These are phyloP conservation scores for Gynochthodes officinalis DNA, from an alignment of 257 asterid species.

Conservation along the genomic window DNA sequence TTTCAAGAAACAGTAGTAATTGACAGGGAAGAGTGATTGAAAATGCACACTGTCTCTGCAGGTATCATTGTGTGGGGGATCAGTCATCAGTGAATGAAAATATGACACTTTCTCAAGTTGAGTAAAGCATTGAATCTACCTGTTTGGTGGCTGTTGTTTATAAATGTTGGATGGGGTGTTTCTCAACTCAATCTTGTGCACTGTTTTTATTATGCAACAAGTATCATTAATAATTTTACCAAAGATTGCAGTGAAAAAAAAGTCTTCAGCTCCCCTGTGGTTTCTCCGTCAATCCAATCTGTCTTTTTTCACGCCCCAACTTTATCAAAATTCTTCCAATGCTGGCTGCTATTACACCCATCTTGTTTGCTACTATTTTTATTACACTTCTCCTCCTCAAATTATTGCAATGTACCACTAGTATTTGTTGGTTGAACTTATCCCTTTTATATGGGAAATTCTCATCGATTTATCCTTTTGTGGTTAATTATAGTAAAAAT, in stretches of 20 bases:
- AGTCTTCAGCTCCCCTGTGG: constrained; percentile 20
- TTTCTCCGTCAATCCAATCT: constrained; percentile 29
- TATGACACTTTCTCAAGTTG: constrained; percentile 23
- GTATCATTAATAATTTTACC: constrained; percentile 22
- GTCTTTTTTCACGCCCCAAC: constrained; percentile 13
- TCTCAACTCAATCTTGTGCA: neutral
- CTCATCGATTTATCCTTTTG: too few species aligned
- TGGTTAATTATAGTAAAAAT: too few species aligned
- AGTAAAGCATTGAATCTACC: constrained; percentile 34
- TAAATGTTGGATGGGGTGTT: constrained; percentile 12
- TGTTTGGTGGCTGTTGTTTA: constrained; percentile 14
- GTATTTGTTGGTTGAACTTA: too few species aligned
- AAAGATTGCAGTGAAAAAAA: constrained; percentile 20
- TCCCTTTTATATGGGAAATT: too few species aligned
- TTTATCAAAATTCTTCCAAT: neutral
- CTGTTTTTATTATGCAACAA: constrained; percentile 22
- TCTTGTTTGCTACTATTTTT: too few species aligned
- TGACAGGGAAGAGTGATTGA: constrained; percentile 45
- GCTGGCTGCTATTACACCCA: too few species aligned
- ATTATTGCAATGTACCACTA: too few species aligned
- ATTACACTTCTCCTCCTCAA: too few species aligned
- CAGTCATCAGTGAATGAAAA: constrained; percentile 31
- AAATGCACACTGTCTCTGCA: constrained; percentile 34
- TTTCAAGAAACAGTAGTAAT: constrained; percentile 48
- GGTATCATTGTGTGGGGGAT: constrained; percentile 65